Conservation (phyloP, 495 filamentous ascomycete genomes). For the Aspergillus sparsus region DNA sequence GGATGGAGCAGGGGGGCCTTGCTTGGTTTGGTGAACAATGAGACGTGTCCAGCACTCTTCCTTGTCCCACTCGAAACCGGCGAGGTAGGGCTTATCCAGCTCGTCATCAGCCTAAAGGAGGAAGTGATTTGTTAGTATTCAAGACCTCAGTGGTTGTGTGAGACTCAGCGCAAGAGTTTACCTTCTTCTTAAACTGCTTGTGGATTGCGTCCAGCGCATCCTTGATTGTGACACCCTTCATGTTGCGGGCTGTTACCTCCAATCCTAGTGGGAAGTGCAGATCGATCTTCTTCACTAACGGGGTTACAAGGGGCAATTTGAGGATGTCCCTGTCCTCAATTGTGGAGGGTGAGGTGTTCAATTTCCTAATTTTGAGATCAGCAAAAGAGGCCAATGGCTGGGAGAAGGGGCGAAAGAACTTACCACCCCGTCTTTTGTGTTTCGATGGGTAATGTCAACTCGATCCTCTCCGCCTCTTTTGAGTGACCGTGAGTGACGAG, state of each 20-base stretch:
- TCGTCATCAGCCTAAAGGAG: conserved; percentile 78
- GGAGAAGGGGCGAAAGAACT: conserved; percentile 29
- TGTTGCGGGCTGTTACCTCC: conserved; percentile 83
- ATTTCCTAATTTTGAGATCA: conserved; percentile 60
- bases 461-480: conserved; percentile 71
- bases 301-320: conserved; percentile 74
- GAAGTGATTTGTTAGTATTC: conserved; percentile 24
- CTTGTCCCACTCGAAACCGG: conserved; percentile 93
- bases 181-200: conserved; percentile 94
- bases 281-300: conserved; percentile 90
- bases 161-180: conserved; percentile 27
- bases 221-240: conserved; percentile 92
- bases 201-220: conserved; percentile 91
- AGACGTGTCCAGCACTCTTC: conserved; percentile 77
- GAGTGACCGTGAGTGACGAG: no score
- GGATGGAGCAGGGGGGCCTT: conserved; percentile 52
- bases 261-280: conserved; percentile 84
- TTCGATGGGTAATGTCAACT: conserved; percentile 78
- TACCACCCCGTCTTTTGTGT: conserved; percentile 91
- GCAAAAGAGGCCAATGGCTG: conserved; percentile 9
- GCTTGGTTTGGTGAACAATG: conserved; percentile 79
- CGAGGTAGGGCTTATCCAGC: conserved; percentile 74
- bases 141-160: background rate
- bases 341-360: conserved; percentile 77
- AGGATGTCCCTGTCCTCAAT: conserved; percentile 81